A percentile compares a stretch with the other conserved stretches of the same genome.
Evolutionary conservation across 345 rosid species (phyloP).

Genomic region (Geranium rotundifolium): DNA sequence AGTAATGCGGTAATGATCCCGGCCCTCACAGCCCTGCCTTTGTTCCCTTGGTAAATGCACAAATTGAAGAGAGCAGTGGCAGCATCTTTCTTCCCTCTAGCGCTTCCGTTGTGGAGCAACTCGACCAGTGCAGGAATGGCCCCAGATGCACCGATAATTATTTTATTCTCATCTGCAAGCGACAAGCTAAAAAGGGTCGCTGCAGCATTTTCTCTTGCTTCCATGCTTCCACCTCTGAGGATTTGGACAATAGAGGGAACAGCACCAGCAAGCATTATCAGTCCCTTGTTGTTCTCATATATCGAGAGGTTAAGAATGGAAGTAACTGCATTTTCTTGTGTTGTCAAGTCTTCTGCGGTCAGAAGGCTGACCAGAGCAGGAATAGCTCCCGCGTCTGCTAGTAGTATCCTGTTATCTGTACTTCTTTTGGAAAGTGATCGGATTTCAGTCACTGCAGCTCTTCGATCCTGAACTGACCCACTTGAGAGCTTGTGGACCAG

Average conservation of each 20-base stretch:
- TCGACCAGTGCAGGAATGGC: conserved; percentile 77
- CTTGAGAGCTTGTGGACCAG: conserved; percentile 61
- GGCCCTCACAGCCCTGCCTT: conserved; percentile 77
- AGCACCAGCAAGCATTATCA: conserved; percentile 79
- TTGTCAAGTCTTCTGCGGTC: conserved; percentile 40
- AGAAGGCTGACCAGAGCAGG: conserved; percentile 56
- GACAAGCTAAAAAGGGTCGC: conserved; percentile 93
- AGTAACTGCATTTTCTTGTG: conserved; percentile 80
- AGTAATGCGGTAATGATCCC: conserved; percentile 57
- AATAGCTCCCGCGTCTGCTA: conserved; percentile 82
- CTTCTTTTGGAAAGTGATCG: conserved; percentile 70
- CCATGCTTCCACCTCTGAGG: conserved; percentile 72
- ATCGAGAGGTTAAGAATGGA: conserved; percentile 90
- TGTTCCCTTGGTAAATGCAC: conserved; percentile 78
- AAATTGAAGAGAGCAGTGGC: conserved; percentile 84
- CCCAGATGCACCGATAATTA: conserved; percentile 78
- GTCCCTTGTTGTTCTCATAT: conserved; percentile 61
- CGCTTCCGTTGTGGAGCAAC: conserved; percentile 55
- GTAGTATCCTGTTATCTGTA: conserved; percentile 71
- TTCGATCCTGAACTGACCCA: conserved; percentile 38
- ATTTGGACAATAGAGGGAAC: conserved; percentile 77
- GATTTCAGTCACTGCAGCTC: conserved; percentile 58
- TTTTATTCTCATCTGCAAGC: conserved; percentile 79
- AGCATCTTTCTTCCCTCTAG: conserved; percentile 89
- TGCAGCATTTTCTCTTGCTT: conserved; percentile 89